These are phyloP conservation scores for Aurantiochytrium sp. DNA, from an alignment of 108 stramenopile genomes.

Conservation along the genomic window DNA sequence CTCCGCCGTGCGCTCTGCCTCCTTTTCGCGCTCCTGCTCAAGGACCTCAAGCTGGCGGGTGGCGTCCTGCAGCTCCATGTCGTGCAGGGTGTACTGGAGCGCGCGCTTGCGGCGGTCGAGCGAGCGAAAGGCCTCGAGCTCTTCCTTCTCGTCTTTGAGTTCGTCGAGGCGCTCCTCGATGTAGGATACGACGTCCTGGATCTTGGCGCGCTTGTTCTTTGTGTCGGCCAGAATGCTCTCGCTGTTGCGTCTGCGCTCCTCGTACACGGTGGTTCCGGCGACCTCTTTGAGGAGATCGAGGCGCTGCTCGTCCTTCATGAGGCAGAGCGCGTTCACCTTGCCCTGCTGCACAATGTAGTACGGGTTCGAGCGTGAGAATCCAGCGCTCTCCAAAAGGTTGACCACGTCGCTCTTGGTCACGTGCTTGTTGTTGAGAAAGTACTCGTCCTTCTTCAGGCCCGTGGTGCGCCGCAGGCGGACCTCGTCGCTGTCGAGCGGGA, in stretches of 20 bases:
- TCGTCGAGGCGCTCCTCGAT: conserved; percentile 83
- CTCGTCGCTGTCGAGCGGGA: conserved; percentile 65
- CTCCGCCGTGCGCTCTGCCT: conserved; percentile 49
- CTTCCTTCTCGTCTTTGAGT: conserved; percentile 91
- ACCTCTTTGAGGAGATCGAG: conserved; percentile 89
- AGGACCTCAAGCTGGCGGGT: conserved; percentile 64
- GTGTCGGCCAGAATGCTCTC: conserved; percentile 89
- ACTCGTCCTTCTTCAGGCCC: conserved; percentile 98
- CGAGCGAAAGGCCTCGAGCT: conserved; percentile 79
- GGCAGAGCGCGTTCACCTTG: conserved; percentile 87
- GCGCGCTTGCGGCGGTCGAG: conserved; percentile 85
- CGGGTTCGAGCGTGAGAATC: conserved; percentile 94
- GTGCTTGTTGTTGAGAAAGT: conserved; percentile 91
- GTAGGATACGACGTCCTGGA: conserved; percentile 75
- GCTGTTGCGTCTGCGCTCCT: conserved; percentile 88
- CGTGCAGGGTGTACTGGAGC: conserved; percentile 89
- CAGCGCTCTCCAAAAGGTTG: conserved; percentile 88
- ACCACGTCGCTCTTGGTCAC: conserved; percentile 82
- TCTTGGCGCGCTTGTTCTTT: conserved; percentile 72
- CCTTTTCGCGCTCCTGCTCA: conserved; percentile 67
- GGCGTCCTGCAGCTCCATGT: conserved; percentile 77
- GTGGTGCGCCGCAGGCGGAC: conserved; percentile 92
- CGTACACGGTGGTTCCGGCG: conserved; percentile 92
- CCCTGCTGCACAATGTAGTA: conserved; percentile 99
- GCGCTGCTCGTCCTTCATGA: conserved; percentile 88